Evolutionary conservation across 164 flowering plant genomes (phyloP), one percentile per base, ranked within the genome.

Genomic region (Umbilicus rupestris): DNA sequence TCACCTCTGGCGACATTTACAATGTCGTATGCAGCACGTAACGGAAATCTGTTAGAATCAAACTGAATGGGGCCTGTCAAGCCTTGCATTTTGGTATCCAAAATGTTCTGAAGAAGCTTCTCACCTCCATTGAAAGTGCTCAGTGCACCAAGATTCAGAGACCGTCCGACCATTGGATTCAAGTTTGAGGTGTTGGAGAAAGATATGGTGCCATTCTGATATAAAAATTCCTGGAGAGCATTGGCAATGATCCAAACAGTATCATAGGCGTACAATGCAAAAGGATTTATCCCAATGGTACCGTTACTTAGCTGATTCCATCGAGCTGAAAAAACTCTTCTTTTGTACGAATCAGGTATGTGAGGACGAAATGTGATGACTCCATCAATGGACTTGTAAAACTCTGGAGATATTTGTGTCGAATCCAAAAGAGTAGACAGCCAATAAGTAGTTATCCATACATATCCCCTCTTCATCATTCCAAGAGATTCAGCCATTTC

Each of bases 261-360:
- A 62, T 86, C 92, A 75, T 84, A 86, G 28, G 92, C 92, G 70
- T 84, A 86, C 8, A 86, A 63, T 7, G 75, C 92, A 75, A 83
- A 80, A 28, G 81, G 74, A 63, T 81, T 86, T 62, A 84, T 63
- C 19, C 81, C 79, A 39, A 78, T 67, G 5, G 84, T 62, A 20
- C 71, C 76, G 64, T 79, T 83, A 66, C 81, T 83, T n/a, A 82
- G 68, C 65, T 73, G 41, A 46, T 71, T 71, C 91, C 88, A 84
- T 49, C 83, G 58, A 15, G 83, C 70, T 11, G 68, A 14, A 37
- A 86, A 84, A 26, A 63, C 74, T 39, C 46, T 67, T 67, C 78
- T 86, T 46, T 60, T 73, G 42, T 75, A 47, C 0, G 87, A 83
- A 28, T 82, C 86, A 4, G 85, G 59, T 80, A 82, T 80, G 73